Percentiles rank a stretch among this genome's conserved stretches.
Conservation (phyloP, 495 filamentous ascomycete genomes). For the Aspergillus baeticus region DNA sequence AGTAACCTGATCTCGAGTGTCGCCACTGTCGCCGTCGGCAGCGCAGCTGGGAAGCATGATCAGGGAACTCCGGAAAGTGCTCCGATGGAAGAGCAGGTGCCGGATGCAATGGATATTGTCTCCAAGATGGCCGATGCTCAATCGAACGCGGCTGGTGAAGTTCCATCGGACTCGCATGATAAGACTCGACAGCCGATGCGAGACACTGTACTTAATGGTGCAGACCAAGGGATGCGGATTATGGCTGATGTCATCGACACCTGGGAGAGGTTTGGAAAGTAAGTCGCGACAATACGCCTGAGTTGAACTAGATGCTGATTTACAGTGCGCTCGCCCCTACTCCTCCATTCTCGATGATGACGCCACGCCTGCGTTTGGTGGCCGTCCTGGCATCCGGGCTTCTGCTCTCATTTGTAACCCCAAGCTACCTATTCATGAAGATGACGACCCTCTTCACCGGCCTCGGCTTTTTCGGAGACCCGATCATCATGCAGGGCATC, state of each 20-base stretch:
- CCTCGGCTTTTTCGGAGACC: conserved; percentile 78
- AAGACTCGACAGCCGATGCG: conserved; percentile 86
- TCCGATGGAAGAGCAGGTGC: conserved; percentile 47
- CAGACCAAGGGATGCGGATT: conserved; percentile 73
- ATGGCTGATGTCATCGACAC: conserved; percentile 72
- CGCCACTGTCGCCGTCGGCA: conserved; percentile 70
- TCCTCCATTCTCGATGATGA: conserved; percentile 66
- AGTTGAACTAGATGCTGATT: conserved; percentile 12
- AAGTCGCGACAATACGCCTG: conserved; percentile 22
- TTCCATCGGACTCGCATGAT: conserved; percentile 55
- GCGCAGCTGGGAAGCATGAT: conserved; percentile 71
- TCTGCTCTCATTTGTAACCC: conserved; percentile 57
- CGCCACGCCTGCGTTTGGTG: conserved; percentile 62
- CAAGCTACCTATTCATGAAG: conserved; percentile 75
- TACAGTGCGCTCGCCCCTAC: conserved; percentile 71
- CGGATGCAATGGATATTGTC: conserved; percentile 61
- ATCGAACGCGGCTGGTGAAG: conserved; percentile 45
- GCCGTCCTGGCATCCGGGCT: conserved; percentile 57
- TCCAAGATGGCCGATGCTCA: conserved; percentile 58
- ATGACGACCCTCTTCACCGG: conserved; percentile 62
- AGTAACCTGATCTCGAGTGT: conserved; percentile 77
- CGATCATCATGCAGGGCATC: conserved; percentile 59
- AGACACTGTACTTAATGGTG: conserved; percentile 72
- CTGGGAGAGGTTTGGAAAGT: conserved; percentile 82
- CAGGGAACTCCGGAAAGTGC: conserved; percentile 46